These are phyloP conservation scores for Talaromyces adpressus DNA, from an alignment of 495 filamentous ascomycete species.

Conservation along the genomic window DNA sequence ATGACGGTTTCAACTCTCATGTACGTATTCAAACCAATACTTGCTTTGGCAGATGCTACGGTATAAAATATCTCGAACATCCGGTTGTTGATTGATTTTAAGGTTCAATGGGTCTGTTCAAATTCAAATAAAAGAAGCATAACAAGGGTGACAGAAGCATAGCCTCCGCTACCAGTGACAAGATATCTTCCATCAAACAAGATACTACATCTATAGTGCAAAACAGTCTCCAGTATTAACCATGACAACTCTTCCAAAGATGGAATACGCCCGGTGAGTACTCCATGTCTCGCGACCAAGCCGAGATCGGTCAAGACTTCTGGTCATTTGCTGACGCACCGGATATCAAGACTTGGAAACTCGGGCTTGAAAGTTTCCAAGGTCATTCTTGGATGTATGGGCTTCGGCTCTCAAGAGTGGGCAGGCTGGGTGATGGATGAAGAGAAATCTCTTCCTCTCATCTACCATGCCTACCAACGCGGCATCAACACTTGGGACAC, in stretches of 20 bases:
- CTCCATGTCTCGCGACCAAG: background rate
- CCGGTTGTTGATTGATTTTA: background rate
- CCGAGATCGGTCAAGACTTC: background rate
- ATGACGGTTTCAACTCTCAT: background rate
- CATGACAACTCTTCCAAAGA: background rate
- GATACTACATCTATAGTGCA: too few relatives aligned
- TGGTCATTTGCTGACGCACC: background rate
- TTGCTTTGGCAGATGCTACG: background rate
- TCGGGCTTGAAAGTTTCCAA: background rate
- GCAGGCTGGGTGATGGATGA: background rate
- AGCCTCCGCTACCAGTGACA: too few relatives aligned
- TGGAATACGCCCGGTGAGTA: background rate
- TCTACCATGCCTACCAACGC: conserved; percentile 1
- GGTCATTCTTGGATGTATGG: background rate
- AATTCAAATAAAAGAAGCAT: background rate
- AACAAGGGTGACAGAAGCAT: background rate
- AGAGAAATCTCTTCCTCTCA: conserved; percentile 7
- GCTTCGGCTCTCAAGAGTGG: background rate
- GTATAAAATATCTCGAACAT: background rate
- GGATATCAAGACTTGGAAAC: background rate
- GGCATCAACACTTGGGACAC: conserved; percentile 19
- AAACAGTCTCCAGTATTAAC: background rate
- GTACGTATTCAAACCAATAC: too few relatives aligned
- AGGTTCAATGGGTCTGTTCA: background rate
- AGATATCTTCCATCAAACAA: too few relatives aligned